Conservation (phyloP, 192 early-diverging fungal genomes). For the Coemansia sp. region DNA sequence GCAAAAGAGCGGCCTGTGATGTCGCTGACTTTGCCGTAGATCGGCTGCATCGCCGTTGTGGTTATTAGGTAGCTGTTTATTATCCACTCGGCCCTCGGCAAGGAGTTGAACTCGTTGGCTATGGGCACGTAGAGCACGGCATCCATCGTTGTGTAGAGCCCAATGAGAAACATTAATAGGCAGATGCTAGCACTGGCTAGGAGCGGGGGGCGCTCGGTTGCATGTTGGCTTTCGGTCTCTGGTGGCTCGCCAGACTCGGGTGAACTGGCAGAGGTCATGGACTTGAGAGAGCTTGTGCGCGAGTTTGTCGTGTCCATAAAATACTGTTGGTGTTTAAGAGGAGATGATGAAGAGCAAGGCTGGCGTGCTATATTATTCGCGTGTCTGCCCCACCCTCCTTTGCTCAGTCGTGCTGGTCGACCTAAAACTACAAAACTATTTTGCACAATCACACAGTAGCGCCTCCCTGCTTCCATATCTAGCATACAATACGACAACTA, state of each 20-base stretch:
- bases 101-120: constrained; percentile 64
- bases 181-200: not conserved
- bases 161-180: constrained; percentile 16
- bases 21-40: constrained; percentile 84
- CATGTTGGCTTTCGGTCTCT: not conserved
- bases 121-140: constrained; percentile 59
- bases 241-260: not conserved
- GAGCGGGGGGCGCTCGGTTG: not conserved
- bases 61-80: constrained; percentile 71
- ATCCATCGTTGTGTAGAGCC: constrained; percentile 23
- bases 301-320: not conserved
- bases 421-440: too few relatives aligned
- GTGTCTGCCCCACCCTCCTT: not conserved
- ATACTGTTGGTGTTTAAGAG: not conserved
- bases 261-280: not conserved
- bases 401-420: too few relatives aligned
- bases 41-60: constrained; percentile 66
- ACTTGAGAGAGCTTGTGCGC: not conserved
- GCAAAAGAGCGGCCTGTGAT: constrained; percentile 57
- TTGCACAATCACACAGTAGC: too few relatives aligned
- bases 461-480: too few relatives aligned
- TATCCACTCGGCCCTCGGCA: constrained; percentile 77
- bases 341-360: not conserved
- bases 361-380: not conserved
- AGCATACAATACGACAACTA: too few relatives aligned